These are phyloP conservation scores for Cercospora brassicicola DNA, from an alignment of 2,329 filamentous ascomycete genomes.

Conservation along the genomic window DNA sequence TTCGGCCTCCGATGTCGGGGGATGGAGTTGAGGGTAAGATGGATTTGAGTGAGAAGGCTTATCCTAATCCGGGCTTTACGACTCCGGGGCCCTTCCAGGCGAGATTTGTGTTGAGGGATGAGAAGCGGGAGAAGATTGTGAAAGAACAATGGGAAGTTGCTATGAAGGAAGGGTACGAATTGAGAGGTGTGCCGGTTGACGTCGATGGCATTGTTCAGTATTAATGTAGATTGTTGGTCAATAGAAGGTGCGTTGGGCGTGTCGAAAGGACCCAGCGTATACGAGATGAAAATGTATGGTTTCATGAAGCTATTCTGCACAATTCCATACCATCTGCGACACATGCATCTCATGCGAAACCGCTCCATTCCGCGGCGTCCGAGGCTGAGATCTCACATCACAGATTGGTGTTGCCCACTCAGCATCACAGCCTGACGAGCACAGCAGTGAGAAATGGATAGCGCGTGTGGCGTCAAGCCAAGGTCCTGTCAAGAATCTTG, in stretches of 20 bases:
- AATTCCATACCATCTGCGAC: neutral
- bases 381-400: no score
- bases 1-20: neutral
- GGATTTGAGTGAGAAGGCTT: neutral
- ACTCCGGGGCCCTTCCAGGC: neutral
- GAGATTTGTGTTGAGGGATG: neutral
- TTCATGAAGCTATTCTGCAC: neutral
- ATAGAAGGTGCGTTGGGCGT: no score
- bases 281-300: neutral
- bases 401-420: neutral
- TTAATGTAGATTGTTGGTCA: neutral
- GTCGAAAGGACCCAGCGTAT: no score
- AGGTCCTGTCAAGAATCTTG: neutral
- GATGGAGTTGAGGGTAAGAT: neutral
- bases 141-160: neutral
- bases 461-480: neutral
- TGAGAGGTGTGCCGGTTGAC: neutral
- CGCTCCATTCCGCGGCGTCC: no score
- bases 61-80: neutral
- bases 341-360: no score
- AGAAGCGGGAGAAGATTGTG: neutral
- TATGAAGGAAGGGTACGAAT: neutral
- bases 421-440: neutral
- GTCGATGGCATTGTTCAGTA: slow-evolving; percentile 6
- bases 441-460: neutral